Conservation (phyloP, 1,139 yeast species). For the Meyerozyma guilliermondii region DNA sequence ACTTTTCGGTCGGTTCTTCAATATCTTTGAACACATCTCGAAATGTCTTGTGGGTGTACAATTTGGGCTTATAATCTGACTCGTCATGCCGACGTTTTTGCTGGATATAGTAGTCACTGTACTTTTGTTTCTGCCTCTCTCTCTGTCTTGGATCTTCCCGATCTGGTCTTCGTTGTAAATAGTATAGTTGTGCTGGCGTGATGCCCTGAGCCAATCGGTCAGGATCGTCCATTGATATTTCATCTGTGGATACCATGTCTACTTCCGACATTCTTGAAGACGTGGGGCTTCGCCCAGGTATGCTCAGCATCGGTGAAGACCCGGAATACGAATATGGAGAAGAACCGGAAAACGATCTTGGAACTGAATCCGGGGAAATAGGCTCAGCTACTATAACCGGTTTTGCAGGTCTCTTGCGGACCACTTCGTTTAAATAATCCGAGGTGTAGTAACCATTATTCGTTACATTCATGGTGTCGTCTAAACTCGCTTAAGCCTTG, state of each 20-base stretch:
- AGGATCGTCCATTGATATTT: neutral
- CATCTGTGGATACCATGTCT: neutral
- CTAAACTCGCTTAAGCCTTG: neutral
- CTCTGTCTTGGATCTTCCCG: neutral
- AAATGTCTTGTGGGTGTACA: conserved; percentile 40
- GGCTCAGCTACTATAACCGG: neutral
- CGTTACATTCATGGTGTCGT: conserved; percentile 17
- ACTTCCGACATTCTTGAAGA: neutral
- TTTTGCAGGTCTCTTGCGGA: conserved; percentile 8
- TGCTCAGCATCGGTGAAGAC: neutral
- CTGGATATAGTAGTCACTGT: conserved; percentile 32
- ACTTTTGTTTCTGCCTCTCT: conserved; percentile 2
- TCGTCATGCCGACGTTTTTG: conserved; percentile 33
- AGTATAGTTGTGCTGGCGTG: neutral
- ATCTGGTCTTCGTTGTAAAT: neutral
- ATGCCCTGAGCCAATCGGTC: conserved; percentile 1
- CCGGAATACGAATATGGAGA: neutral
- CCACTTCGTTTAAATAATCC: conserved; percentile 14
- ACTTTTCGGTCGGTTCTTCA: conserved; percentile 25
- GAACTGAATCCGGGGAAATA: neutral
- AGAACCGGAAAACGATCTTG: neutral
- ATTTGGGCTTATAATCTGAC: conserved; percentile 30
- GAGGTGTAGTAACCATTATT: conserved; percentile 19
- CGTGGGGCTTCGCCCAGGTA: neutral
- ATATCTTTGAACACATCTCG: conserved; percentile 33